Conservation (phyloP, 2,329 filamentous ascomycete species). For the Balansia obtecta region DNA sequence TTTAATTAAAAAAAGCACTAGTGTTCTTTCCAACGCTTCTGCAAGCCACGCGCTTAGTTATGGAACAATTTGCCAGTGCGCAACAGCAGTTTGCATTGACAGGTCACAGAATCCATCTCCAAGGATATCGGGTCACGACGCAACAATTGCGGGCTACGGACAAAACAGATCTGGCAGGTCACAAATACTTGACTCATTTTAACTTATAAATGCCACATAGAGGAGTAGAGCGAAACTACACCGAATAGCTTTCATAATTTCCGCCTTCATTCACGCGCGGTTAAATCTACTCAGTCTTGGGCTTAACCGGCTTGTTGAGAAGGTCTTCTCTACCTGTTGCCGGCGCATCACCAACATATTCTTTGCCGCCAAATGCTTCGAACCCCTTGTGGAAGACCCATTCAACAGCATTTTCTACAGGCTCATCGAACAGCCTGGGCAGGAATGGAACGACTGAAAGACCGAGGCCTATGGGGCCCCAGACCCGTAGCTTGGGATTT, state of each 20-base stretch:
- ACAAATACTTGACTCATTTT: too few species aligned
- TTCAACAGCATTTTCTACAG: constrained; percentile 84
- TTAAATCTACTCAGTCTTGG: constrained; percentile 28
- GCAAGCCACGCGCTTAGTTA: too few species aligned
- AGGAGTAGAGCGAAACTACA: background rate
- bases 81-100: too few species aligned
- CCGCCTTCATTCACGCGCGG: background rate
- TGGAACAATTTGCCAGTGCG: too few species aligned
- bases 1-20: too few species aligned
- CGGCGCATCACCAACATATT: constrained; percentile 42
- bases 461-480: constrained; percentile 80
- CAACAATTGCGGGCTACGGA: too few species aligned
- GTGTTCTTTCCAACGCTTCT: too few species aligned
- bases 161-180: too few species aligned
- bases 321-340: constrained; percentile 36
- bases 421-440: constrained; percentile 77
- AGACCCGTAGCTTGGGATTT: constrained; percentile 65
- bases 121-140: too few species aligned
- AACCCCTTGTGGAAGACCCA: constrained; percentile 82
- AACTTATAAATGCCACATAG: background rate
- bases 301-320: constrained; percentile 29
- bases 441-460: constrained; percentile 69
- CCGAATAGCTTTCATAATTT: constrained; percentile 7
- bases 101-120: too few species aligned
- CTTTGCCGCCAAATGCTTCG: constrained; percentile 52